These are phyloP conservation scores for Emydomyces testavorans DNA, from an alignment of 2,329 filamentous ascomycete species.

Conservation along the genomic window DNA sequence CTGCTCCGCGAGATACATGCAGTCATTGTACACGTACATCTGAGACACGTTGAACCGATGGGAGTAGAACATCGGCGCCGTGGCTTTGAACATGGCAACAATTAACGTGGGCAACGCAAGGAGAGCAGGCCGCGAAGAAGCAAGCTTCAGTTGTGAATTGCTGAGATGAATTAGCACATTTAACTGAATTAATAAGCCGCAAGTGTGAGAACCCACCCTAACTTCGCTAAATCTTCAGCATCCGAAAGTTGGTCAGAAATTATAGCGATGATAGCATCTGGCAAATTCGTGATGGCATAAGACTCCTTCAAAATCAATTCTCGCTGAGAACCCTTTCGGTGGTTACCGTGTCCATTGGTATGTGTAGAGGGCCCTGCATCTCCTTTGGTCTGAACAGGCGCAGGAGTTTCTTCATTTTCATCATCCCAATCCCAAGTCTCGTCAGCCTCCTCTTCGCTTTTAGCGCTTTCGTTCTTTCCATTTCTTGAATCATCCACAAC, in stretches of 20 bases:
- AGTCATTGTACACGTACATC: constrained; percentile 57
- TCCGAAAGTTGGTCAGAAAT: constrained; percentile 35
- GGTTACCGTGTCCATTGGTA: constrained; percentile 9
- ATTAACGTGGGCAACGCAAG: constrained; percentile 38
- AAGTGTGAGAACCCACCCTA: constrained; percentile 26
- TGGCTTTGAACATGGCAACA: constrained; percentile 42
- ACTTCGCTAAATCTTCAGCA: constrained; percentile 29
- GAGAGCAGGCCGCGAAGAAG: constrained; percentile 34
- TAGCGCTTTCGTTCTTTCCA: constrained; percentile 16
- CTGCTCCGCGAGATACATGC: constrained; percentile 45
- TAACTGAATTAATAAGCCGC: not conserved
- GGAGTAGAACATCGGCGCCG: constrained; percentile 37
- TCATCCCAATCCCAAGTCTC: constrained; percentile 85
- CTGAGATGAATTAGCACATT: constrained; percentile 13
- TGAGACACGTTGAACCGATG: constrained; percentile 41
- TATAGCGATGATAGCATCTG: constrained; percentile 54
- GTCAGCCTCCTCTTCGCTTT: constrained; percentile 28
- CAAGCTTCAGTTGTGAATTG: constrained; percentile 28
- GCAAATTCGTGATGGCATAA: constrained; percentile 81
- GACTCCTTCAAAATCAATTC: constrained; percentile 72
- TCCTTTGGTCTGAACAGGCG: constrained; percentile 14
- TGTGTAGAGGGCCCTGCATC: not conserved
- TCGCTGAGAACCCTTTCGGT: constrained; percentile 27
- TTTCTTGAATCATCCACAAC: constrained; percentile 1
- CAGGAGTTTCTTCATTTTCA: constrained; percentile 37